These are phyloP conservation scores for Berkeleyomyces rouxiae DNA, from an alignment of 2,329 filamentous ascomycete species.

Conservation along the genomic window DNA sequence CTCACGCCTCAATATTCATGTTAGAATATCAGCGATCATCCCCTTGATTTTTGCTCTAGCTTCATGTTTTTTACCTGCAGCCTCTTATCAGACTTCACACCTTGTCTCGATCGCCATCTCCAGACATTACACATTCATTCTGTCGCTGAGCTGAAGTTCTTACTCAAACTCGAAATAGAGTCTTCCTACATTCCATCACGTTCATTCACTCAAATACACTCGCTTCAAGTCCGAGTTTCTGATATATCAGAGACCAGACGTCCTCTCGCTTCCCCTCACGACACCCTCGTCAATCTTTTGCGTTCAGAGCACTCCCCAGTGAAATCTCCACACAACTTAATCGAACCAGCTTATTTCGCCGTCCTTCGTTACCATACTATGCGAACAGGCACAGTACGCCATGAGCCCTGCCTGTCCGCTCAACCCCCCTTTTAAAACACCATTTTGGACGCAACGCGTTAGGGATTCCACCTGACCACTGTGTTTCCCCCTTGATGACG, in stretches of 20 bases:
- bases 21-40: neutral
- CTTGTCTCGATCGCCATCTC: neutral
- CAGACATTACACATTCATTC: neutral
- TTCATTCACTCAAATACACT: neutral
- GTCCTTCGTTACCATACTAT: neutral
- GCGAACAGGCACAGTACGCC: neutral
- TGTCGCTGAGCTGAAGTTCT: neutral
- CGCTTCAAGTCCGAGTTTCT: neutral
- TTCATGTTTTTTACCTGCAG: neutral
- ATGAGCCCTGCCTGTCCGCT: constrained; percentile 12
- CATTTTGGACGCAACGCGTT: neutral
- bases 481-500: neutral
- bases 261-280: neutral
- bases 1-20: neutral
- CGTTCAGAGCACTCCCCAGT: neutral
- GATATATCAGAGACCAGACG: neutral
- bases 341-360: neutral
- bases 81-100: neutral
- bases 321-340: constrained; percentile 11
- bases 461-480: neutral
- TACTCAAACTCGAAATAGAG: neutral
- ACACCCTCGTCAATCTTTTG: neutral
- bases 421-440: neutral
- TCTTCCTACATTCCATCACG: neutral
- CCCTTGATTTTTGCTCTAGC: neutral